These are phyloP conservation scores for Taxillus chinensis DNA, from an alignment of 164 flowering plant genomes.

Conservation along the genomic window DNA sequence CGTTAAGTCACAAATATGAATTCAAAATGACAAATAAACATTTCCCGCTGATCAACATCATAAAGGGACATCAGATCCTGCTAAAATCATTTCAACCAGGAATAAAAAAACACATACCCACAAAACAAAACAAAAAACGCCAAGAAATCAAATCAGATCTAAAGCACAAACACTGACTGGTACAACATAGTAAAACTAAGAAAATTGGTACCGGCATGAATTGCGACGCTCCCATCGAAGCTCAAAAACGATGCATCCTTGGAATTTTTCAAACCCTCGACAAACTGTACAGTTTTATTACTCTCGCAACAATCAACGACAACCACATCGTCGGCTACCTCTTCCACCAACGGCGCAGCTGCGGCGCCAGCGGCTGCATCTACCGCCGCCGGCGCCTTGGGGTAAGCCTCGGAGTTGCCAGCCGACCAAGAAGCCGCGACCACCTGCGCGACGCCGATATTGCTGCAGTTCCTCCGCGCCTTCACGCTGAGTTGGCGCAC, in stretches of 20 bases:
- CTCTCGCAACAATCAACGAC: constrained; percentile 12
- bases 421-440: constrained; percentile 92
- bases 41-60: too few species aligned
- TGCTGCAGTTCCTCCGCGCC: constrained; percentile 91
- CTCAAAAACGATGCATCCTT: constrained; percentile 40
- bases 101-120: too few species aligned
- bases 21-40: too few species aligned
- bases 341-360: constrained; percentile 16
- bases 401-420: constrained; percentile 9
- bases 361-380: constrained; percentile 22
- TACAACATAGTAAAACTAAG: too few species aligned
- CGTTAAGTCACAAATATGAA: too few species aligned
- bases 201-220: constrained; percentile 74
- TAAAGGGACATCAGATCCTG: too few species aligned
- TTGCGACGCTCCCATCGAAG: constrained; percentile 69
- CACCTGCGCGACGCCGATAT: constrained; percentile 90
- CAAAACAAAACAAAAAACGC: not conserved
- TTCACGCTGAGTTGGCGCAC: constrained; percentile 85
- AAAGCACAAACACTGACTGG: not conserved
- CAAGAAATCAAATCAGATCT: not conserved
- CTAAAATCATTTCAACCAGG: too few species aligned
- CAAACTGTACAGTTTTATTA: constrained; percentile 27
- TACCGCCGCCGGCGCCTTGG: constrained; percentile 11
- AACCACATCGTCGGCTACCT: constrained; percentile 15
- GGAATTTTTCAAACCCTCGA: constrained; percentile 23